Percentiles rank a stretch among this genome's conserved stretches.
These are phyloP conservation scores for Suillus ampliporus DNA, from an alignment of 768 basidiomycete genomes.

Conservation along the genomic window DNA sequence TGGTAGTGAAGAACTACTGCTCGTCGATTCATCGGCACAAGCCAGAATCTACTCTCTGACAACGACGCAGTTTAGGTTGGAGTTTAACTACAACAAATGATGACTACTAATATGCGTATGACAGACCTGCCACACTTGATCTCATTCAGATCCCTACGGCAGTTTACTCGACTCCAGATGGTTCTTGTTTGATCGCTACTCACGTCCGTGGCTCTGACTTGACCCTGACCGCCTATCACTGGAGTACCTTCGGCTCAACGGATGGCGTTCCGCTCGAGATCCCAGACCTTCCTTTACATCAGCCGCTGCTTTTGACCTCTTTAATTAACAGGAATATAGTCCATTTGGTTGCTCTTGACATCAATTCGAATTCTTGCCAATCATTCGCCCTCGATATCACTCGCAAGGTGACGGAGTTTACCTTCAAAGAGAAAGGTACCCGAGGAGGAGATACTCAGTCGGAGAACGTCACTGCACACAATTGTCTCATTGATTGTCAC, in stretches of 20 bases:
- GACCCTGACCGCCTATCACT: conserved; percentile 53
- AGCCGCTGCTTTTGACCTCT: conserved; percentile 46
- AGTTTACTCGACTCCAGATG: conserved; percentile 58
- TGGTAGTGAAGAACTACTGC: conserved; percentile 56
- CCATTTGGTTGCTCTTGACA: conserved; percentile 50
- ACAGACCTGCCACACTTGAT: conserved; percentile 51
- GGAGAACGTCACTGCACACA: conserved; percentile 42
- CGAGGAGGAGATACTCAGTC: conserved; percentile 22
- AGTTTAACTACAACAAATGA: background rate
- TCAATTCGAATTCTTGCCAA: conserved; percentile 32
- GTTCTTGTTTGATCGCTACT: conserved; percentile 53
- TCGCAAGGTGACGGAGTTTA: conserved; percentile 59
- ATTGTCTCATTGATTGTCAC: conserved; percentile 61
- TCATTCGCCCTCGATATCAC: conserved; percentile 60
- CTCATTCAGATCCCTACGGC: conserved; percentile 40
- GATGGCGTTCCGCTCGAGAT: conserved; percentile 48
- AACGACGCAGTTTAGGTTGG: conserved; percentile 59
- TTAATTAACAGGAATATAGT: conserved; percentile 47
- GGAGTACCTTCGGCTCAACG: conserved; percentile 59
- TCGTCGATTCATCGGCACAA: conserved; percentile 50
- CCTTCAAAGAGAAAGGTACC: conserved; percentile 51
- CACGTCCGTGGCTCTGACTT: conserved; percentile 27
- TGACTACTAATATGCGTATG: background rate
- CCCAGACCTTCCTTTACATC: conserved; percentile 27
- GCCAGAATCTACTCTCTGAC: conserved; percentile 60